Evolutionary conservation across 768 basidiomycete species (phyloP).

Genomic region (Rhizopogon roseolus): DNA sequence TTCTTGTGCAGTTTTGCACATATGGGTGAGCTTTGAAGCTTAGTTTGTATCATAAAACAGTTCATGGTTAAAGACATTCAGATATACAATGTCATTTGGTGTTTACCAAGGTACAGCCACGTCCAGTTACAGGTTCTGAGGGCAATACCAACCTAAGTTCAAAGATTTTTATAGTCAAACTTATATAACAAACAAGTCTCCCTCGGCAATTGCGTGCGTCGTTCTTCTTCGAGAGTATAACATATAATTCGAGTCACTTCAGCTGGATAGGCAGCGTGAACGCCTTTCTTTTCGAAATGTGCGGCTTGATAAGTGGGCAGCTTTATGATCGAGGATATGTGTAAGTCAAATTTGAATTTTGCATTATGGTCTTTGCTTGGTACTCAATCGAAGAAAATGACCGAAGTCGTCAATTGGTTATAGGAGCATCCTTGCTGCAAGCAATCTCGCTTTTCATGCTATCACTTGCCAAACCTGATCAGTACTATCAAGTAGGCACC

Average conservation of each 20-base stretch:
- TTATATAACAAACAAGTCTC: slow-evolving; percentile 30
- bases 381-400: not conserved
- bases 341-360: slow-evolving; percentile 20
- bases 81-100: slow-evolving; percentile 35
- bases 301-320: slow-evolving; percentile 42
- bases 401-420: slow-evolving; percentile 16
- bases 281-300: slow-evolving; percentile 39
- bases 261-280: slow-evolving; percentile 49
- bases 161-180: slow-evolving; percentile 35
- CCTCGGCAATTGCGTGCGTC: slow-evolving; percentile 37
- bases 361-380: too few species aligned
- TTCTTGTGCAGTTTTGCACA: slow-evolving; percentile 34
- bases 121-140: not conserved
- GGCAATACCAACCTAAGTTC: not conserved
- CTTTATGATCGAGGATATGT: slow-evolving; percentile 52
- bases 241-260: not conserved
- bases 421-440: slow-evolving; percentile 23
- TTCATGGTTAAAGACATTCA: slow-evolving; percentile 1
- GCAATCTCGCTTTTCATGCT: slow-evolving; percentile 39
- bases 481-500: slow-evolving; percentile 36
- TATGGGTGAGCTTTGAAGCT: slow-evolving; percentile 22
- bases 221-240: not conserved
- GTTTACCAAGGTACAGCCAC: slow-evolving; percentile 36
- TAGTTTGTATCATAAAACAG: not conserved
- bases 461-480: slow-evolving; percentile 36